Conservation (phyloP, 1,284 basidiomycete species). For the Trametes sp. region DNA sequence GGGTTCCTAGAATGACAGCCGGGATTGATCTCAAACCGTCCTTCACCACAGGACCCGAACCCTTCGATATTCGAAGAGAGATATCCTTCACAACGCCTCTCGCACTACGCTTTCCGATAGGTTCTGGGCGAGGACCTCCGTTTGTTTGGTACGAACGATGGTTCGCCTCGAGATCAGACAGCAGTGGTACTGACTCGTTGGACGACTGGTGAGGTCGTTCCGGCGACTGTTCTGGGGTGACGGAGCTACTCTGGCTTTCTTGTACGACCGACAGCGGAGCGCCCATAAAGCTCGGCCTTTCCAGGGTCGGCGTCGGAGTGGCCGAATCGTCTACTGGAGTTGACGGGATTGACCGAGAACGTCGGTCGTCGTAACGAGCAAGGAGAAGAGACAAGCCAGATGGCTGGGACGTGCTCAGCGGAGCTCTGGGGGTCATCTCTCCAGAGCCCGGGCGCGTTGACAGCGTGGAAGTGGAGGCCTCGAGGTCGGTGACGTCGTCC, state of each 20-base stretch:
- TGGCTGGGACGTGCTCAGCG: conserved; percentile 40
- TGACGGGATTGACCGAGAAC: conserved; percentile 16
- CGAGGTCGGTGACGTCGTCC: conserved; percentile 37
- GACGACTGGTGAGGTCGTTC: conserved; percentile 16
- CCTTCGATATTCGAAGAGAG: conserved; percentile 7
- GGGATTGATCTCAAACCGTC: conserved; percentile 68
- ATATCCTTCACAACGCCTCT: conserved; percentile 24
- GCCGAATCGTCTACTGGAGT: conserved; percentile 43
- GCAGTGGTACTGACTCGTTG: conserved; percentile 35
- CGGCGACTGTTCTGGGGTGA: conserved; percentile 2
- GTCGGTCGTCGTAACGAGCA: conserved; percentile 38
- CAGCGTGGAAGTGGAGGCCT: conserved; percentile 45
- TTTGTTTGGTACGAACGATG: conserved; percentile 34
- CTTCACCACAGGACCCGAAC: conserved; percentile 29
- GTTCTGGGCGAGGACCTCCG: conserved; percentile 21
- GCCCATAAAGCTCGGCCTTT: conserved; percentile 61
- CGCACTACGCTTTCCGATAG: conserved; percentile 29
- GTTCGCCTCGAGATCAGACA: conserved; percentile 39
- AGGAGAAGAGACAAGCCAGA: conserved; percentile 53
- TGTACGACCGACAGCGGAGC: conserved; percentile 12
- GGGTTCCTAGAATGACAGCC: conserved; percentile 85
- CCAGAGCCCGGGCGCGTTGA: conserved; percentile 34
- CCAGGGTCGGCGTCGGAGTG: conserved; percentile 48
- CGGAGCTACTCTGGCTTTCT: conserved; percentile 10
- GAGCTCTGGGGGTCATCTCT: conserved; percentile 33